Base-by-base conservation (phyloP, 805 yeast genomes). In the Dipodascus geniculatus region DNA sequence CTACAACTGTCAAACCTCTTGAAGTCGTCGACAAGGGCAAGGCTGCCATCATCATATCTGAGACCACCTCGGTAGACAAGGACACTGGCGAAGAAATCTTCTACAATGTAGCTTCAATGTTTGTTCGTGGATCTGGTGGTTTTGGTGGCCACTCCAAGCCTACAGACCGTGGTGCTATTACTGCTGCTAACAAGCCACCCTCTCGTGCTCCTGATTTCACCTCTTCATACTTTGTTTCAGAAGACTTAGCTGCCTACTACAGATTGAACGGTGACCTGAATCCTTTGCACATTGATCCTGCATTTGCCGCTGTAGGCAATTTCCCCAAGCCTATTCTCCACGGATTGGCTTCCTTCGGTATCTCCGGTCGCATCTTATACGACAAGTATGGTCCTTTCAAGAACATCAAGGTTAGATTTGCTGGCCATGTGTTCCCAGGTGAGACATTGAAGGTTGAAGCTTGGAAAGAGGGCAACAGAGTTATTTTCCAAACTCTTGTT, bases 221-320 rank as follows among this genome's bases (percentile, higher is more conserved):
- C 54, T 67, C 70, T 49, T 78, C 75, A 48, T 76, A 80, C 61
- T 70, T 75, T 59, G 85, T 93, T 1, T 65, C 76, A 23, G 74
- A 69, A 48, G 86, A 89, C 68, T 88, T 82, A 68, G 97, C 97
- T 48, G 87, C 96, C 2, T 70, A 90, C 54, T 91, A 91, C 74
- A 80, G 99, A 68, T 74, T 91, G 56, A 83, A 91, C 57, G 98
- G 96, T 53, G 99, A 91, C 74, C 83, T 82, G 68, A 91, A 91
- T 70, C 99, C 99, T 56, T 77, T 91, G 62, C 99, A 90, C 73
- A 83, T 91, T 66, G 98, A 91, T 71, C 97, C 98, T 17, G 74
- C 68, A 31, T 85, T 90, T 70, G 97, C 98, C 16, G 79, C 82
- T 58, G 86, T 86, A 54, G 97, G 91, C 50, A 85, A 84, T 56